These are phyloP conservation scores for Phyllosticta capitalensis DNA, from an alignment of 2,329 filamentous ascomycete species.

Conservation along the genomic window DNA sequence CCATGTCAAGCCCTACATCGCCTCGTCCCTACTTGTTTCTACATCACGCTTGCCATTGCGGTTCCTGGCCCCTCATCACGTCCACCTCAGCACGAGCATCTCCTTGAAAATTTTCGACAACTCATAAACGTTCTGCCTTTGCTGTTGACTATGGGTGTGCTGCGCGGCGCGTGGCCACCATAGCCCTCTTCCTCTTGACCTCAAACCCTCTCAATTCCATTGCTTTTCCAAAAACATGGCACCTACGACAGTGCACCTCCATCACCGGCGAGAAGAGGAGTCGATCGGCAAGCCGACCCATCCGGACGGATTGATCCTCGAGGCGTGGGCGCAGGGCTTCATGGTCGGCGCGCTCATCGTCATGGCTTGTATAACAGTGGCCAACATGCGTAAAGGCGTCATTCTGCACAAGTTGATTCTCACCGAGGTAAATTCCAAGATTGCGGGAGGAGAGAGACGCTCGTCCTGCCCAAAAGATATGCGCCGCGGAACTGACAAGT, in stretches of 20 bases:
- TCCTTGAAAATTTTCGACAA: not conserved
- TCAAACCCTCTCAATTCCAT: not conserved
- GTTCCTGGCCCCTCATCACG: not conserved
- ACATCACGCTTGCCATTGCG: not conserved
- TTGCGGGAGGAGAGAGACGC: not conserved
- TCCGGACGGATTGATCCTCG: constrained; percentile 26
- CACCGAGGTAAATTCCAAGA: constrained; percentile 30
- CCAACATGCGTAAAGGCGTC: constrained; percentile 40
- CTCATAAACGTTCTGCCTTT: not conserved
- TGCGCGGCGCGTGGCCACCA: not conserved
- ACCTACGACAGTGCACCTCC: not conserved
- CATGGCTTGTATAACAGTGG: constrained; percentile 39
- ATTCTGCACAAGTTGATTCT: constrained; percentile 43
- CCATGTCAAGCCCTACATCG: not conserved
- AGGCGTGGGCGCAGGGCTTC: constrained; percentile 32
- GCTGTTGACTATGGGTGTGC: not conserved
- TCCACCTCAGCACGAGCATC: not conserved
- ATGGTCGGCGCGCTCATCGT: constrained; percentile 36
- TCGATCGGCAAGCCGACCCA: constrained; percentile 22
- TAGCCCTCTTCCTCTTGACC: not conserved
- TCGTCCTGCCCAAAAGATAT: not conserved
- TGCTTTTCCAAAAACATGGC: not conserved
- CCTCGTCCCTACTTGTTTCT: not conserved
- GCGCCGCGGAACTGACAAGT: not conserved
- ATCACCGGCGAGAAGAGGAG: not conserved